Evolutionary conservation across 1,284 basidiomycete genomes (phyloP).

Genomic region (Marasmius fiardii): DNA sequence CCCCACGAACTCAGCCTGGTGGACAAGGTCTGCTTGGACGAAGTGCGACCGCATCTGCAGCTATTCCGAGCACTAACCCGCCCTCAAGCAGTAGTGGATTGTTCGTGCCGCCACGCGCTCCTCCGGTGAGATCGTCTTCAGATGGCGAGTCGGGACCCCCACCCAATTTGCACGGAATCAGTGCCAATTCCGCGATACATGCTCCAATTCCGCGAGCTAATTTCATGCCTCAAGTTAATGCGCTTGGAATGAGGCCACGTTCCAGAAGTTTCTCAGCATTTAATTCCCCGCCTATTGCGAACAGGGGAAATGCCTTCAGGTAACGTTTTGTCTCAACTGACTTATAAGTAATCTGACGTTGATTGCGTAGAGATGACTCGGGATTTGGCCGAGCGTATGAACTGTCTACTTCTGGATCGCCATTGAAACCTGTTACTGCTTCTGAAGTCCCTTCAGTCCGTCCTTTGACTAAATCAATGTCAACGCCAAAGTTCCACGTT

Average conservation of each 20-base stretch:
- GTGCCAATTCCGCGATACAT: conserved; percentile 1
- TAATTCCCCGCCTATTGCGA: conserved; percentile 34
- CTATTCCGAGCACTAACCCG: not conserved
- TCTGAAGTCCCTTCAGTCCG: conserved; percentile 16
- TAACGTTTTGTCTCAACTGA: conserved; percentile 30
- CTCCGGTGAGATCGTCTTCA: not conserved
- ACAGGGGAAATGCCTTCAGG: conserved; percentile 18
- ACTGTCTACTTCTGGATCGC: conserved; percentile 1
- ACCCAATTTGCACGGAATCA: not conserved
- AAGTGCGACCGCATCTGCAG: conserved; percentile 6
- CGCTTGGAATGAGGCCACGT: conserved; percentile 43
- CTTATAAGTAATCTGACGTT: not conserved
- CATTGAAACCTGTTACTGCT: conserved; percentile 10
- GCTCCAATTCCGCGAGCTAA: conserved; percentile 50
- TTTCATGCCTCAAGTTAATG: conserved; percentile 53
- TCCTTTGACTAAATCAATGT: conserved; percentile 12
- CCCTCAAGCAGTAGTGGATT: not conserved
- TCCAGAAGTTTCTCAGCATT: conserved; percentile 76
- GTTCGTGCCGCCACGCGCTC: not conserved
- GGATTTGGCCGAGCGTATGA: not conserved
- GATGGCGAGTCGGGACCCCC: not conserved
- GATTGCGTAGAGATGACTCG: not conserved
- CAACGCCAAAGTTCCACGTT: conserved; percentile 24
- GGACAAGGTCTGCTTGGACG: conserved; percentile 1
- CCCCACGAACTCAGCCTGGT: not conserved